Percentiles rank a stretch among this genome's conserved stretches.
phyloP scores from a whole-genome alignment of 257 asterid species.

The Apocynum venetum region DNA sequence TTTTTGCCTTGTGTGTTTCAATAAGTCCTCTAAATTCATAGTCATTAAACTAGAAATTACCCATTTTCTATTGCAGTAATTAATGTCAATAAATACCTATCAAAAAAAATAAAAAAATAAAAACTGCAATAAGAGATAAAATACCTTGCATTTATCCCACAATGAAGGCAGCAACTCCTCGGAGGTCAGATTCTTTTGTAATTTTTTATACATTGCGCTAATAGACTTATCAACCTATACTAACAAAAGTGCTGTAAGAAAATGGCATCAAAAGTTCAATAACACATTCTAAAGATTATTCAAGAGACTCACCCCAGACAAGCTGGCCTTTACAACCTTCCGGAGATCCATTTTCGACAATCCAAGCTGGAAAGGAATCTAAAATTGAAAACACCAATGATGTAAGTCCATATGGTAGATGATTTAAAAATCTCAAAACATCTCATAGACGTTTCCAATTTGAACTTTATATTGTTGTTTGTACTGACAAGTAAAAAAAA shows the following conservation, averaged over 20 bases:
- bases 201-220: slow-evolving; percentile 70
- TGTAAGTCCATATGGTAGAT: neutral
- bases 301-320: slow-evolving; percentile 70
- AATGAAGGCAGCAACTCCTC: slow-evolving; percentile 95
- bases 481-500: neutral
- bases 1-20: neutral
- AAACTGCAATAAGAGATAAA: neutral
- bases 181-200: slow-evolving; percentile 78
- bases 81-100: neutral
- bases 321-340: slow-evolving; percentile 80
- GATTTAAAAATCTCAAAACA: slow-evolving; percentile 1
- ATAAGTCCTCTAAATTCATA: neutral
- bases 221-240: slow-evolving; percentile 87
- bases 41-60: neutral
- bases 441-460: neutral
- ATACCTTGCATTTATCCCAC: slow-evolving; percentile 99
- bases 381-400: slow-evolving; percentile 17
- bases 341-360: slow-evolving; percentile 79
- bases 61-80: neutral
- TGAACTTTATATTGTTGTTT: neutral
- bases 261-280: slow-evolving; percentile 10
- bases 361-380: slow-evolving; percentile 95
- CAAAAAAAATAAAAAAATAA: too few relatives aligned
- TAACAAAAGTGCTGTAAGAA: slow-evolving; percentile 15
- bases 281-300: slow-evolving; percentile 7